A percentile compares a stretch with the other conserved stretches of the same genome.
These are phyloP conservation scores for Aspergillus amoenus DNA, from an alignment of 2,329 filamentous ascomycete genomes.

Conservation along the genomic window DNA sequence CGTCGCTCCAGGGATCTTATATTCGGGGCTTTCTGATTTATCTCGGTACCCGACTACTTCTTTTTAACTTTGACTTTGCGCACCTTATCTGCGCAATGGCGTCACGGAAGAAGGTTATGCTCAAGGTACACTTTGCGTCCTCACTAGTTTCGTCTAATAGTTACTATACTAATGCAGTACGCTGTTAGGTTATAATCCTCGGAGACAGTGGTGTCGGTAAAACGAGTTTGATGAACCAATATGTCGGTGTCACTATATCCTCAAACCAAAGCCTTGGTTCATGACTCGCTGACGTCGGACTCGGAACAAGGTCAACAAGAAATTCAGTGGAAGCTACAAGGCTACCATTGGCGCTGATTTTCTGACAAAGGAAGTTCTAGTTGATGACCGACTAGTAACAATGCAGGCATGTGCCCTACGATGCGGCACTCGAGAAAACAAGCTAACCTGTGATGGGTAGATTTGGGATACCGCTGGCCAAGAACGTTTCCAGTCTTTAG, in stretches of 20 bases:
- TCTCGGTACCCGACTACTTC: neutral
- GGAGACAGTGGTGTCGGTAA: constrained; percentile 99
- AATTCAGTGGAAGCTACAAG: constrained; percentile 99
- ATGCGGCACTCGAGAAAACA: neutral
- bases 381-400: constrained; percentile 94
- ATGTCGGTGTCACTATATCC: constrained; percentile 63
- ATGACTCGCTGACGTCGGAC: constrained; percentile 14
- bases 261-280: neutral
- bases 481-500: constrained; percentile 94
- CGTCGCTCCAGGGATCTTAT: neutral
- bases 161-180: constrained; percentile 4
- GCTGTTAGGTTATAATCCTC: constrained; percentile 86
- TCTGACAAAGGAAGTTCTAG: constrained; percentile 93
- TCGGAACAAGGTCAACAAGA: constrained; percentile 86
- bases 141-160: neutral
- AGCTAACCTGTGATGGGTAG: constrained; percentile 46
- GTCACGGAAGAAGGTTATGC: constrained; percentile 83
- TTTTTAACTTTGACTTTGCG: neutral
- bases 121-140: constrained; percentile 64
- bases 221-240: constrained; percentile 99
- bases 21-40: neutral
- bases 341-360: constrained; percentile 99
- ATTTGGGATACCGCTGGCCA: constrained; percentile 98
- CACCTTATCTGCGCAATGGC: constrained; percentile 54
- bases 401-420: constrained; percentile 72